A percentile compares a stretch with the other conserved stretches of the same genome.
These are phyloP conservation scores for Cordyceps pruinosa DNA, from an alignment of 2,329 filamentous ascomycete genomes.

Conservation along the genomic window DNA sequence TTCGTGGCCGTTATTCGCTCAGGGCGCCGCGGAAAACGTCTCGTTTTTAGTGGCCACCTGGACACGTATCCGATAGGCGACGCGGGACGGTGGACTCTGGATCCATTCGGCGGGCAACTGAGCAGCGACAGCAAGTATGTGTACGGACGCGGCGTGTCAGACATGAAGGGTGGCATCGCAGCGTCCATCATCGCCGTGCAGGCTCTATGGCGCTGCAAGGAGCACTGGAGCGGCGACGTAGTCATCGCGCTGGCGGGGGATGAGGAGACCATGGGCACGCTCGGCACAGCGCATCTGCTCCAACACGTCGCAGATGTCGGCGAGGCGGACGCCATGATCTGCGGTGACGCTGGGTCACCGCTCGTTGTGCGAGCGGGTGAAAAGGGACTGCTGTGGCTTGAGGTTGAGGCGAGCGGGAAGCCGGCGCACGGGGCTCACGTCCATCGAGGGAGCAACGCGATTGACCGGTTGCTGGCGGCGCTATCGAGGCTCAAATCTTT, in stretches of 20 bases:
- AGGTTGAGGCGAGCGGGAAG: constrained; percentile 10
- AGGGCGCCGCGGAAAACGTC: constrained; percentile 4
- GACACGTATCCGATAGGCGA: constrained; percentile 14
- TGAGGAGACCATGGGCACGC: constrained; percentile 14
- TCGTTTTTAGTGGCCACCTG: constrained; percentile 15
- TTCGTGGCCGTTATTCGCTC: constrained; percentile 11
- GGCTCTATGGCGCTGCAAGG: constrained; percentile 4
- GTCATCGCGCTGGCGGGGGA: constrained; percentile 14
- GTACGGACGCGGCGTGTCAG: constrained; percentile 13
- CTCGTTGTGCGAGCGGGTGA: constrained; percentile 12
- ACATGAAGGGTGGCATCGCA: constrained; percentile 15
- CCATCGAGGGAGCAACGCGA: constrained; percentile 12
- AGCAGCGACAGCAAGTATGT: constrained; percentile 11
- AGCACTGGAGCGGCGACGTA: constrained; percentile 10
- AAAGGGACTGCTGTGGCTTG: constrained; percentile 14
- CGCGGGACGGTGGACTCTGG: constrained; percentile 1
- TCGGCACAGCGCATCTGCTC: constrained; percentile 12
- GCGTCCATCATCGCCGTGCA: constrained; percentile 12
- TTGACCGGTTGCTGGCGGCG: constrained; percentile 11
- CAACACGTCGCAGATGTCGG: constrained; percentile 4
- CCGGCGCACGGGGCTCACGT: constrained; percentile 15
- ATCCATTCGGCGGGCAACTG: constrained; percentile 8
- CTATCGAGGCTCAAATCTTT: constrained; percentile 5
- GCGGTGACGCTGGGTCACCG: constrained; percentile 13
- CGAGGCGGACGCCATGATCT: constrained; percentile 13